A percentile compares a stretch with the other conserved stretches of the same genome.
phyloP scores from a whole-genome alignment of 768 basidiomycete genomes.

The Lactarius quietus region DNA sequence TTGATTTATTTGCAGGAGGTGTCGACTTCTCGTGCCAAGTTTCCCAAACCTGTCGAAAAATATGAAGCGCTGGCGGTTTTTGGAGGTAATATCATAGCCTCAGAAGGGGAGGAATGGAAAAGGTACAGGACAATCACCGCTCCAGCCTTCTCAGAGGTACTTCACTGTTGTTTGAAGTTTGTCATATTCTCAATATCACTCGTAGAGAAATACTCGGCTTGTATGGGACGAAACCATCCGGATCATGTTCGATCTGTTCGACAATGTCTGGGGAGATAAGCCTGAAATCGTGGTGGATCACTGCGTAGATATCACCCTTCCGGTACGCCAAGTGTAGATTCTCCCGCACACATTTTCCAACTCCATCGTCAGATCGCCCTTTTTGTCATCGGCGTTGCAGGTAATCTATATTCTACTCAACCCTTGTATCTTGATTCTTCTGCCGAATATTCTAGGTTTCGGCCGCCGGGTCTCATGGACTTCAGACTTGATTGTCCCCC shows the following conservation, averaged over 20 bases:
- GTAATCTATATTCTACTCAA: neutral
- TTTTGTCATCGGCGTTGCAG: conserved; percentile 53
- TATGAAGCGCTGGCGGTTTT: conserved; percentile 50
- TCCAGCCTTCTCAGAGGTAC: conserved; percentile 62
- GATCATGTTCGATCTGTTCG: conserved; percentile 33
- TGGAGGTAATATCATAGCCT: conserved; percentile 60
- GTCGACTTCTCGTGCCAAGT: conserved; percentile 42
- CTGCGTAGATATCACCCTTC: conserved; percentile 49
- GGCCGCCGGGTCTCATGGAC: conserved; percentile 49
- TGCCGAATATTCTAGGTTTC: conserved; percentile 35
- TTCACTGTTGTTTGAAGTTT: neutral
- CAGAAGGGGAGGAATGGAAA: conserved; percentile 65
- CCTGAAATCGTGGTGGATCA: conserved; percentile 43
- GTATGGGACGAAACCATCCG: conserved; percentile 39
- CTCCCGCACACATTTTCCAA: neutral
- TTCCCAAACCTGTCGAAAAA: conserved; percentile 51
- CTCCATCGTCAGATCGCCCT: conserved; percentile 44
- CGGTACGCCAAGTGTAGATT: conserved; percentile 35
- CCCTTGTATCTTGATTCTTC: neutral
- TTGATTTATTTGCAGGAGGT: too few relatives aligned
- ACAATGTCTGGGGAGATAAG: conserved; percentile 46
- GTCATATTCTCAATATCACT: neutral
- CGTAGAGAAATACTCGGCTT: conserved; percentile 36
- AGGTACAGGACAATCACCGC: conserved; percentile 58
- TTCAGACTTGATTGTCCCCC: conserved; percentile 40